phyloP scores from a whole-genome alignment of 305 asterid species.

The Fraxinus velutina region DNA sequence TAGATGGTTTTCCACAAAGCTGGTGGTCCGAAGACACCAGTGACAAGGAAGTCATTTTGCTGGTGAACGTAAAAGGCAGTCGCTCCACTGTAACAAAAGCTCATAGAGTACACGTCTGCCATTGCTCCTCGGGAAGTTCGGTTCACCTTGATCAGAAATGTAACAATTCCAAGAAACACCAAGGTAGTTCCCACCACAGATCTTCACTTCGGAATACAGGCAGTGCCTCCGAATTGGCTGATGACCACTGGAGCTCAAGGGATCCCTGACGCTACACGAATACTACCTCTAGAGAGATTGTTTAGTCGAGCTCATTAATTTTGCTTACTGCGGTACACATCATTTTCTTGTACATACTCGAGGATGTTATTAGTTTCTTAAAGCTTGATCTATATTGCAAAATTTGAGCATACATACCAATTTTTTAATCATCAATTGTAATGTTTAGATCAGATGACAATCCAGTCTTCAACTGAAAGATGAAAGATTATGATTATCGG shows the following conservation, averaged over 20 bases:
- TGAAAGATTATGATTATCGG: not conserved
- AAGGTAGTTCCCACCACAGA: slow-evolving; percentile 45
- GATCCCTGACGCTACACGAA: not conserved
- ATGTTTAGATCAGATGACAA: not conserved
- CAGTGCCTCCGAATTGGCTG: slow-evolving; percentile 24
- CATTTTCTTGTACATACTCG: slow-evolving; percentile 35
- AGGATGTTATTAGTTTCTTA: not conserved
- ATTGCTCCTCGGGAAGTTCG: slow-evolving; percentile 36
- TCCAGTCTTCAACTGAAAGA: not conserved
- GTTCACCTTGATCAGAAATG: slow-evolving; percentile 38
- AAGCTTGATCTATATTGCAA: not conserved
- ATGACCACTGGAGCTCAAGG: not conserved
- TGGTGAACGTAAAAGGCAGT: slow-evolving; percentile 56
- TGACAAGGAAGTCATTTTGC: slow-evolving; percentile 65
- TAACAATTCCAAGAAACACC: slow-evolving; percentile 41
- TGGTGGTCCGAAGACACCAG: slow-evolving; percentile 90
- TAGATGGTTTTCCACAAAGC: slow-evolving; percentile 69
- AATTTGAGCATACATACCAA: not conserved
- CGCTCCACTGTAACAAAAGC: slow-evolving; percentile 50
- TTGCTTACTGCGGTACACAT: slow-evolving; percentile 20
- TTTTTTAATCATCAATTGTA: not conserved
- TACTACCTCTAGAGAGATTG: not conserved
- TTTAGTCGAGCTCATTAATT: not conserved
- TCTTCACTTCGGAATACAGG: slow-evolving; percentile 30
- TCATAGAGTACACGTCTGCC: slow-evolving; percentile 49